Evolutionary conservation across 2,329 filamentous ascomycete species (phyloP).

Genomic region (Fusarium siculi): DNA sequence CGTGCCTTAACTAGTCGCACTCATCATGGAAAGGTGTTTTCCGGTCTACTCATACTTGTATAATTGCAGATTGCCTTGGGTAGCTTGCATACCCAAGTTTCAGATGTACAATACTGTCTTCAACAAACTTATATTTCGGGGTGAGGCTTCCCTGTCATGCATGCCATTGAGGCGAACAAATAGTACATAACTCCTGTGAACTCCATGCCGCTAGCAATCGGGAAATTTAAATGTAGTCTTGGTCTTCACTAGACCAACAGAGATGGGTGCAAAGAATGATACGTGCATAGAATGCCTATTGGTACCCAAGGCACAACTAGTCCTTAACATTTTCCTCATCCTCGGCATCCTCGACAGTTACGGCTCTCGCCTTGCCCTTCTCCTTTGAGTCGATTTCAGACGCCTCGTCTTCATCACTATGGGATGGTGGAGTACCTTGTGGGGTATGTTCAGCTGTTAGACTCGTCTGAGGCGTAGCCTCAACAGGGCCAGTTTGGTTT

Average conservation of each 20-base stretch:
- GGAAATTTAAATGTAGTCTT: slow-evolving; percentile 11
- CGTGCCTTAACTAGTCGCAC: slow-evolving; percentile 8
- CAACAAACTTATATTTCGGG: slow-evolving; percentile 10
- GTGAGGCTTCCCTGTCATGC: neutral
- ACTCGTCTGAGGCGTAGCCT: slow-evolving; percentile 4
- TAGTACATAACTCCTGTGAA: slow-evolving; percentile 18
- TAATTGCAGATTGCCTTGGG: slow-evolving; percentile 11
- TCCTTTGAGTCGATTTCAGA: slow-evolving; percentile 46
- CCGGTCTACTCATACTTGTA: slow-evolving; percentile 8
- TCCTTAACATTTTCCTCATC: slow-evolving; percentile 27
- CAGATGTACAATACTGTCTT: slow-evolving; percentile 20
- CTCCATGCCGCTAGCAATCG: slow-evolving; percentile 21
- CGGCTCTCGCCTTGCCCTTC: slow-evolving; percentile 55
- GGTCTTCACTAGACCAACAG: slow-evolving; percentile 1
- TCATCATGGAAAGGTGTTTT: slow-evolving; percentile 28
- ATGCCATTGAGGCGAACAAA: neutral
- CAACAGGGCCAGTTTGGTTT: slow-evolving; percentile 16
- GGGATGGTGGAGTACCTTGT: slow-evolving; percentile 9
- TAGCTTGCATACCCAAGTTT: slow-evolving; percentile 13
- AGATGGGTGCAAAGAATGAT: neutral
- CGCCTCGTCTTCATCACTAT: slow-evolving; percentile 33
- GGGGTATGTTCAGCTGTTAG: slow-evolving; percentile 16
- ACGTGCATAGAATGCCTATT: neutral
- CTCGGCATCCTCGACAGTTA: slow-evolving; percentile 51
- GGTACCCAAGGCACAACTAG: slow-evolving; percentile 5